Base-by-base conservation (phyloP, 148 eudicot genomes). In the Vaccinium vitisidaea region DNA sequence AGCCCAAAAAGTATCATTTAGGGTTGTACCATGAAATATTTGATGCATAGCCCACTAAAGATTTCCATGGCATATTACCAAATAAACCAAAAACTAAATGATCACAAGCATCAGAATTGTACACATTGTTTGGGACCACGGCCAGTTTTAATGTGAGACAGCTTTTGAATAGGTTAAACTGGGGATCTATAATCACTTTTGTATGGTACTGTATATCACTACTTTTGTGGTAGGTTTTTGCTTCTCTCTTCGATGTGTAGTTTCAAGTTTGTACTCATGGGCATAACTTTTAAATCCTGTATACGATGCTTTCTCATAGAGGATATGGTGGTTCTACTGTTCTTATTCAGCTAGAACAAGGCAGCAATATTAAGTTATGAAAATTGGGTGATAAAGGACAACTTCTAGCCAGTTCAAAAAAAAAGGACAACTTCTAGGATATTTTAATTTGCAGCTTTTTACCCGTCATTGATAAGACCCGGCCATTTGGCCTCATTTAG, bases 101-200 rank as follows among this genome's bases (percentile, higher is more conserved):
- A 59, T 39, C 73, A 43, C 73, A 61, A 43, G 27, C 69, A 36
- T 79, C 81, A 80, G 67, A 61, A 61, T 58, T 80, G 83, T 39
- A 80, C 52, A 27, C 71, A 80, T 10, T 30, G 15, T 59, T 58
- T 61, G 83, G 83, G 83, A 80, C 83, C 83, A 61, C 83, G 74
- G 74, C 27, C 73, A 36, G 30, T 43, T 59, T 13, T 61, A 61
- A 21, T 56, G 82, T 30, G 19, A 9, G 27, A 58, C 82, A 80
- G 82, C 52, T n/a, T 58, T 77, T 50, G 59, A 52, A 52, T 1
- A 8, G 6, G 65, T 61, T 65, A 10, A 19, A 65, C 70, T 9
- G 70, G 14, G 14, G 23, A n/a, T 13, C 70, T n/a, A 4, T 23
- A 30, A 3, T 23, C 5, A 27, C 39, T 25, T 1, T 16, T 25